Base-by-base conservation (phyloP, 2,329 filamentous ascomycete genomes). In the Nigrograna mackinnonii region DNA sequence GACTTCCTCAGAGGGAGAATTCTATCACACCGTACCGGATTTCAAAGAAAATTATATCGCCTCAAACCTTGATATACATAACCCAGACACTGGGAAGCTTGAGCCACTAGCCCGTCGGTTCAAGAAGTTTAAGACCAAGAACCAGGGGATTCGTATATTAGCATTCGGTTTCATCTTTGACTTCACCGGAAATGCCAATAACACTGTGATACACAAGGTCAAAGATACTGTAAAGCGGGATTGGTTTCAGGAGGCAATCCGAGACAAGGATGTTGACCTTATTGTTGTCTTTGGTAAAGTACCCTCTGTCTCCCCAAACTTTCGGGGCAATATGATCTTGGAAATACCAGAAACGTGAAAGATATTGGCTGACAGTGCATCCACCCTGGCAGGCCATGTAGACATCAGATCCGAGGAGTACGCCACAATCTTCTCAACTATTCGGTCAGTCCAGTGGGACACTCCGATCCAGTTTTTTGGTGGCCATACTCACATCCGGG, bases 81-180 rank as follows among this genome's bases (percentile, higher is more conserved):
- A 91, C 50, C 84, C 85, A 1, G 74, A 82, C 43, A 87, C 86
- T 0, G 86, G 86, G 14, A 77, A 89, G 50, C 76, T 81, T 31
- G 80, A 86, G 38, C 87, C 91, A 2, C 80, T 96, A 56, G 90
- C 91, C 5, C 85, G 84, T 55, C 81, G 91, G 9, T 97, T 85
- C 70, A 85, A 87, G 65, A 94, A 89, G 62, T 96, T 99, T 69
- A 91, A 82, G 43, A 99, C 94, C 5, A 91, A 91, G 75, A 90
- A 95, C 53, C 89, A 89, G 54, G 87, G 86, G 4, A 84, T 96
- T 46, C 81, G 86, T 13, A 83, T 99, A 44, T 75, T 95, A 36
- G 89, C 92, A 0, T 91, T 99, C 66, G 94, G 94, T 2, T 97
- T 99, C 68, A 73, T 99, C 3, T 99, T 96, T 68, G 85, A 99